Conservation (phyloP, 2,329 filamentous ascomycete genomes). For the Neofusicoccum sp. region DNA sequence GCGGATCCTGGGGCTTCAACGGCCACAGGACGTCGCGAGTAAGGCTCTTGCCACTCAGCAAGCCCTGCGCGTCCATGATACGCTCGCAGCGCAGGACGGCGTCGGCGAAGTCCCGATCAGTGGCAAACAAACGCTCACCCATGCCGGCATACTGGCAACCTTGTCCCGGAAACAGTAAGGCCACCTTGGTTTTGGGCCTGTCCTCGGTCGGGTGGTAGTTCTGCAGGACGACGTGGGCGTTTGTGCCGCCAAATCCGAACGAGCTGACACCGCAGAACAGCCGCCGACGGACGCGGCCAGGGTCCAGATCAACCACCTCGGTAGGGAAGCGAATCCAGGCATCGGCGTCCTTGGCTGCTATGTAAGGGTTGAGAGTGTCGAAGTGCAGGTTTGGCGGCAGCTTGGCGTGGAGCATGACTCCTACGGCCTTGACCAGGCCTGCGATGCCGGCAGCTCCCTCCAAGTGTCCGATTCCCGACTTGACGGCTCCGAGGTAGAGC, state of each 20-base stretch:
- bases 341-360: background rate
- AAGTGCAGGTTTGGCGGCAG: background rate
- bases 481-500: slow-evolving; percentile 26
- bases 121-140: background rate
- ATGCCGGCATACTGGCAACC: background rate
- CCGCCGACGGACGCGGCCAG: background rate
- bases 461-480: slow-evolving; percentile 35
- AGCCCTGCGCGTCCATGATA: background rate
- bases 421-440: slow-evolving; percentile 32
- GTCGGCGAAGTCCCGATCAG: background rate
- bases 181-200: background rate
- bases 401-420: slow-evolving; percentile 23
- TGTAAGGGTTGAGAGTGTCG: background rate
- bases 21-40: background rate
- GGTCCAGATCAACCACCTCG: background rate
- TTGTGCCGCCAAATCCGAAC: slow-evolving; percentile 24
- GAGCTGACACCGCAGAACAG: slow-evolving; percentile 23
- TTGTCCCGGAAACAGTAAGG: background rate
- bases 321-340: background rate
- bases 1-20: background rate
- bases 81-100: background rate
- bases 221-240: slow-evolving; percentile 24
- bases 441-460: slow-evolving; percentile 33
- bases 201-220: background rate
- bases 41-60: background rate